Conservation (phyloP, 768 basidiomycete species). For the Boletellus ananas region DNA sequence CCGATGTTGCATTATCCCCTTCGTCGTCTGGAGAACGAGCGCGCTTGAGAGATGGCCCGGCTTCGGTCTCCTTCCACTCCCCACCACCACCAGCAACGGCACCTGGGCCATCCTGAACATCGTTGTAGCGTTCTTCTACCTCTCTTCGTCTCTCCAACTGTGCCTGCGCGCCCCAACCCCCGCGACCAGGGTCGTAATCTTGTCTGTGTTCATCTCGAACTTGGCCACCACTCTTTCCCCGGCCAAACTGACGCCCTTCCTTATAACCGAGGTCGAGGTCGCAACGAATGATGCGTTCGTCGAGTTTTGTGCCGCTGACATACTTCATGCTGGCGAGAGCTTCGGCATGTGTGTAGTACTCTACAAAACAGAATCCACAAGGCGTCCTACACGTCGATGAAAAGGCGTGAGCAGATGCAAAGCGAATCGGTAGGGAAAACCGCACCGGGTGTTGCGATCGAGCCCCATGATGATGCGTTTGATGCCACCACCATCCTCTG, state of each 20-base stretch:
- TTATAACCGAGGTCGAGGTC: slow-evolving; percentile 96
- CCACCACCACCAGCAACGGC: slow-evolving; percentile 81
- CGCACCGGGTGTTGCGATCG: slow-evolving; percentile 81
- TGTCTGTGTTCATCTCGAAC: slow-evolving; percentile 94
- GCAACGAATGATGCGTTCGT: slow-evolving; percentile 97
- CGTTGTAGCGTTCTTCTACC: slow-evolving; percentile 83
- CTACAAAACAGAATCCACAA: slow-evolving; percentile 94
- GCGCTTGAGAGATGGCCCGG: slow-evolving; percentile 52
- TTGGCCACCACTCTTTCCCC: slow-evolving; percentile 97
- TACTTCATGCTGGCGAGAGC: slow-evolving; percentile 91
- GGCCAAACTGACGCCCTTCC: slow-evolving; percentile 95
- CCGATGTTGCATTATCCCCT: slow-evolving; percentile 53
- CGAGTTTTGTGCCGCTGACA: slow-evolving; percentile 96
- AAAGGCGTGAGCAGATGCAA: slow-evolving; percentile 4
- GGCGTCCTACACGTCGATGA: slow-evolving; percentile 58
- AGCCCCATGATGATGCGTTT: slow-evolving; percentile 95
- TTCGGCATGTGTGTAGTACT: slow-evolving; percentile 93
- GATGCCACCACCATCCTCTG: slow-evolving; percentile 85
- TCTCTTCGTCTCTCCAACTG: slow-evolving; percentile 76
- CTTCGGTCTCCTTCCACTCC: slow-evolving; percentile 76
- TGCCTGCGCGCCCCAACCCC: slow-evolving; percentile 90
- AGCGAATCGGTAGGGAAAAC: background rate
- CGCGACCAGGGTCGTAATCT: slow-evolving; percentile 95
- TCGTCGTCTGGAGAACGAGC: slow-evolving; percentile 79
- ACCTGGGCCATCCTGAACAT: slow-evolving; percentile 73